Conservation (phyloP, 805 yeast species). For the Wickerhamiella australiensis region DNA sequence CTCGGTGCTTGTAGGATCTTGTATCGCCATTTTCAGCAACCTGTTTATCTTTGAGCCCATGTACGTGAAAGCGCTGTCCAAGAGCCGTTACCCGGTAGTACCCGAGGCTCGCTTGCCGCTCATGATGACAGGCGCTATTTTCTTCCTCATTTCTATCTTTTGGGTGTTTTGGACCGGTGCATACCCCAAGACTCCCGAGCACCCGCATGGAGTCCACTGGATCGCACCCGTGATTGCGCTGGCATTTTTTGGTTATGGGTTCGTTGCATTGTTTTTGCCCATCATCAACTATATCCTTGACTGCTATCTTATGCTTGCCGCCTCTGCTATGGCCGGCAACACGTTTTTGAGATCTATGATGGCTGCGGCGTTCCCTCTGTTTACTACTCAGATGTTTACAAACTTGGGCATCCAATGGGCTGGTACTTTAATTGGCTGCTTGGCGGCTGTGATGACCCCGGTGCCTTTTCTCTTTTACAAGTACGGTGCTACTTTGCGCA, state of each 20-base stretch:
- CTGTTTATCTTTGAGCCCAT: constrained; percentile 44
- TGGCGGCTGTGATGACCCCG: constrained; percentile 46
- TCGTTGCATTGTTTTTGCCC: constrained; percentile 55
- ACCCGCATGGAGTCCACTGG: constrained; percentile 50
- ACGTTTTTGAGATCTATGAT: constrained; percentile 55
- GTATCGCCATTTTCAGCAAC: constrained; percentile 48
- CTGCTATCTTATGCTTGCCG: constrained; percentile 56
- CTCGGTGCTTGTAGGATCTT: constrained; percentile 59
- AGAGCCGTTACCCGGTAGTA: constrained; percentile 43
- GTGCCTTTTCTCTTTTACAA: constrained; percentile 56
- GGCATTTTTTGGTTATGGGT: constrained; percentile 52
- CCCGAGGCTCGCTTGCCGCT: constrained; percentile 76
- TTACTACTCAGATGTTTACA: constrained; percentile 58
- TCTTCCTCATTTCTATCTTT: constrained; percentile 65
- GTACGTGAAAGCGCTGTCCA: constrained; percentile 37
- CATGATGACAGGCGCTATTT: constrained; percentile 56
- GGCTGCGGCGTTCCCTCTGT: constrained; percentile 63
- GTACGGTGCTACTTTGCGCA: constrained; percentile 47
- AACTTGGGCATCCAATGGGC: constrained; percentile 70
- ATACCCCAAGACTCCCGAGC: constrained; percentile 40
- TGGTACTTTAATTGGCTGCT: constrained; percentile 54
- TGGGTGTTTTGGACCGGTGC: constrained; percentile 88
- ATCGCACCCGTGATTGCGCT: constrained; percentile 65
- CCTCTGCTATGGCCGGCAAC: constrained; percentile 67
- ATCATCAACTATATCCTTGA: constrained; percentile 63